These are phyloP conservation scores for Colletotrichum sp. DNA, from an alignment of 2,329 filamentous ascomycete species.

Conservation along the genomic window DNA sequence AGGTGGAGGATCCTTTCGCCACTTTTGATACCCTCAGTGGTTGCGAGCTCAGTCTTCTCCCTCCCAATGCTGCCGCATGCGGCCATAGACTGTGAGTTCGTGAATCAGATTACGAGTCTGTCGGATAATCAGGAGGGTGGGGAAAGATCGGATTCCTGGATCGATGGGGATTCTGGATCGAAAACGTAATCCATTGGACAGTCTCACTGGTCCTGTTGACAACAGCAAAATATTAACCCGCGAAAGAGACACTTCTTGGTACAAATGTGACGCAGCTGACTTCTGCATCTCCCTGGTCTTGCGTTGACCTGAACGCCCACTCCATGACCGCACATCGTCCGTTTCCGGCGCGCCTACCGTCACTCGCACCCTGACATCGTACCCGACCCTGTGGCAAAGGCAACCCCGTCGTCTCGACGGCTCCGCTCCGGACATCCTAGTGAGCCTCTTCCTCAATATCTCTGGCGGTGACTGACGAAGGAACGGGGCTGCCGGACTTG, in stretches of 20 bases:
- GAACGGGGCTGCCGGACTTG: constrained; percentile 36
- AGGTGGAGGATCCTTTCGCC: background rate
- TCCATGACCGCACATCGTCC: background rate
- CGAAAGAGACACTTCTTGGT: background rate
- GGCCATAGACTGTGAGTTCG: background rate
- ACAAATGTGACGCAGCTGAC: background rate
- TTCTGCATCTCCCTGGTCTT: background rate
- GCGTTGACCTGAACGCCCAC: background rate
- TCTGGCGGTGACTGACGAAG: constrained; percentile 2
- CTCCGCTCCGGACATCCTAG: background rate
- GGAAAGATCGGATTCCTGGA: background rate
- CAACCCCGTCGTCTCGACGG: background rate
- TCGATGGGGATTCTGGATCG: background rate
- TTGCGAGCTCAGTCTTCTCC: background rate
- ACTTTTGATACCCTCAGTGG: background rate
- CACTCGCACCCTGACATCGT: background rate
- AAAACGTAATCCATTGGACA: background rate
- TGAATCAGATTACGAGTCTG: background rate
- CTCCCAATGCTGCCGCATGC: background rate
- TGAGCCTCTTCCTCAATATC: constrained; percentile 4
- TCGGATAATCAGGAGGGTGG: background rate
- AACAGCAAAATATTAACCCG: background rate
- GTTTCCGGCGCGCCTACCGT: background rate
- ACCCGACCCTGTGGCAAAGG: background rate
- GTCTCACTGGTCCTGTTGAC: background rate